phyloP scores from a whole-genome alignment of 352 stramenopile species.

The Phytophthora pinifolia region DNA sequence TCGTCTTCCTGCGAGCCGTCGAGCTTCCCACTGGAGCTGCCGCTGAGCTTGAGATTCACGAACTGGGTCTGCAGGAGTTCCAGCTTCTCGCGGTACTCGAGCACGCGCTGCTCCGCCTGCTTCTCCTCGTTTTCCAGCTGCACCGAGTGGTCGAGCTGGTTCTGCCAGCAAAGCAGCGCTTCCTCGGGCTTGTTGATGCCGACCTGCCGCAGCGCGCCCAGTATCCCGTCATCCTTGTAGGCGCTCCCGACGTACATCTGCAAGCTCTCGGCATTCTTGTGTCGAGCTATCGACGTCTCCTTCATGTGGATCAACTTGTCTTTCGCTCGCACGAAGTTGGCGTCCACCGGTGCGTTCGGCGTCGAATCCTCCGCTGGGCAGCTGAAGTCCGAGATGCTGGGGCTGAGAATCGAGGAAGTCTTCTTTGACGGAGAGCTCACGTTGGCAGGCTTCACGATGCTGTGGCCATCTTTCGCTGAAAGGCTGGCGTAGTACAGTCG shows the following conservation, averaged over 20 bases:
- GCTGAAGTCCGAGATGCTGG: neutral
- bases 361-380: conserved; percentile 11
- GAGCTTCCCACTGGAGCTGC: conserved; percentile 30
- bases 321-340: conserved; percentile 61
- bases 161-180: conserved; percentile 73
- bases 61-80: conserved; percentile 58
- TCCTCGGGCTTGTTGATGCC: conserved; percentile 81
- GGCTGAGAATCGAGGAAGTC: neutral
- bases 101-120: conserved; percentile 57
- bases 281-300: conserved; percentile 53
- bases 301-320: conserved; percentile 81
- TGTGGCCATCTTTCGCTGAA: conserved; percentile 19
- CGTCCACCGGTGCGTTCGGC: conserved; percentile 24
- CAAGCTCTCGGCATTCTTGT: conserved; percentile 59
- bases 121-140: conserved; percentile 71
- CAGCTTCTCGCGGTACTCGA: conserved; percentile 60
- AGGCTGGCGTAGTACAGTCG: conserved; percentile 43
- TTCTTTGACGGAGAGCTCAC: conserved; percentile 16
- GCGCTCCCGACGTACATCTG: conserved; percentile 71
- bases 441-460: neutral
- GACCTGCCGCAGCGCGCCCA: conserved; percentile 71
- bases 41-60: conserved; percentile 73
- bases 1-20: conserved; percentile 20
- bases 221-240: conserved; percentile 73
- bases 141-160: conserved; percentile 70